Percentiles rank a stretch among this genome's conserved stretches.
These are phyloP conservation scores for Pythium sukuiense DNA, from an alignment of 352 stramenopile genomes.

Conservation along the genomic window DNA sequence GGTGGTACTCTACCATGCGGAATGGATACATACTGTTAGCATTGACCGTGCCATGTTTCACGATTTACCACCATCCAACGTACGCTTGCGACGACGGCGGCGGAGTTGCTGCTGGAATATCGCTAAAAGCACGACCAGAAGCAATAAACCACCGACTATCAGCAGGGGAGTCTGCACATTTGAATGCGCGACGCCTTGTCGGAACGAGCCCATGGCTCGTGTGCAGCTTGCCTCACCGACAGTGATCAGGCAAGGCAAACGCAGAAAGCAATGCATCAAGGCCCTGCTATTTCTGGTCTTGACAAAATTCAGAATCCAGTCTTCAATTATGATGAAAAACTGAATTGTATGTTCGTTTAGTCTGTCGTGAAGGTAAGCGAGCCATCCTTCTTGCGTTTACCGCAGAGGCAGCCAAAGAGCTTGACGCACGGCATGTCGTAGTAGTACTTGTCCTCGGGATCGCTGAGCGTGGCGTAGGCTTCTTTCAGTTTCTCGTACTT, in stretches of 20 bases:
- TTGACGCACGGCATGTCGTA: constrained; percentile 86
- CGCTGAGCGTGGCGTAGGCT: constrained; percentile 72
- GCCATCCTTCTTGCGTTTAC: constrained; percentile 78
- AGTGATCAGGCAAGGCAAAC: not conserved
- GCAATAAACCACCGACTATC: constrained; percentile 40
- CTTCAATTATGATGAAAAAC: not conserved
- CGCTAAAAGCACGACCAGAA: constrained; percentile 38
- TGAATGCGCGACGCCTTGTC: constrained; percentile 27
- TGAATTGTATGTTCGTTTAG: constrained; percentile 19
- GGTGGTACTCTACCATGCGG: constrained; percentile 37
- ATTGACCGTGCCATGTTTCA: too few relatives aligned
- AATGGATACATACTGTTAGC: not conserved
- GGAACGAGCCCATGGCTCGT: constrained; percentile 40
- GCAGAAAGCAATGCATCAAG: too few relatives aligned
- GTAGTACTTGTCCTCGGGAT: constrained; percentile 83
- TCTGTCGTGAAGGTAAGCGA: constrained; percentile 77
- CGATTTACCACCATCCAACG: not conserved
- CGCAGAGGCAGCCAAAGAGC: constrained; percentile 72
- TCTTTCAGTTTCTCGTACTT: constrained; percentile 85
- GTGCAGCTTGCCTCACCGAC: not conserved
- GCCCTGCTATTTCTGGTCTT: not conserved
- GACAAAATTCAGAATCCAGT: not conserved
- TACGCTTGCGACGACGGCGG: constrained; percentile 12
- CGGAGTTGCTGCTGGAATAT: constrained; percentile 33
- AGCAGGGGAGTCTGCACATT: constrained; percentile 36